A percentile compares a stretch with the other conserved stretches of the same genome.
phyloP scores from a whole-genome alignment of 768 basidiomycete genomes.

The Lentinula aciculospora region DNA sequence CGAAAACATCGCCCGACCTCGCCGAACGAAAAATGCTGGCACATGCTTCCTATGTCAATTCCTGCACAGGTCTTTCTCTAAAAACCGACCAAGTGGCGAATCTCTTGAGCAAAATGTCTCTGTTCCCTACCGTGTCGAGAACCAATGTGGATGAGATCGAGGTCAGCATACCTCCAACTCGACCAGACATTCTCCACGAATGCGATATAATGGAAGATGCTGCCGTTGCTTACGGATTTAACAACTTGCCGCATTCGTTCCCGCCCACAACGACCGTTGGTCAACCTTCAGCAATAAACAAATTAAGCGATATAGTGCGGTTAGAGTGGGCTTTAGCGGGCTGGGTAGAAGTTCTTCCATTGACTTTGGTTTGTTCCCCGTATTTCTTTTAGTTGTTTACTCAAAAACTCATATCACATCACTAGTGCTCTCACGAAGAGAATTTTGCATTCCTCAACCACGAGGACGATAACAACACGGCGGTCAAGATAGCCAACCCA shows the following conservation, averaged over 20 bases:
- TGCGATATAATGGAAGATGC: slow-evolving; percentile 99
- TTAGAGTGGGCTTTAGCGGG: slow-evolving; percentile 91
- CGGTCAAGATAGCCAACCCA: slow-evolving; percentile 92
- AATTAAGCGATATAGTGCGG: slow-evolving; percentile 82
- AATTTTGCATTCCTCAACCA: slow-evolving; percentile 94
- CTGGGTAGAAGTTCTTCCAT: slow-evolving; percentile 92
- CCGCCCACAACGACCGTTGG: slow-evolving; percentile 93
- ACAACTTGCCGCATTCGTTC: slow-evolving; percentile 90
- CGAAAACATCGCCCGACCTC: slow-evolving; percentile 76
- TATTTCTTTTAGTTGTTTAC: background rate
- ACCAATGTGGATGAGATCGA: slow-evolving; percentile 60
- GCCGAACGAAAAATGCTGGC: slow-evolving; percentile 66
- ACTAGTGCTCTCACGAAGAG: slow-evolving; percentile 95
- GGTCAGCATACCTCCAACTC: slow-evolving; percentile 86
- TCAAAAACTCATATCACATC: background rate
- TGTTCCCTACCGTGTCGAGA: slow-evolving; percentile 48
- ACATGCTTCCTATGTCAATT: slow-evolving; percentile 89
- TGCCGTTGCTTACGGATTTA: slow-evolving; percentile 97
- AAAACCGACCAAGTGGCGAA: slow-evolving; percentile 56
- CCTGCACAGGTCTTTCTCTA: slow-evolving; percentile 84
- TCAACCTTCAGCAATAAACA: slow-evolving; percentile 86
- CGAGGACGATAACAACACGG: slow-evolving; percentile 71
- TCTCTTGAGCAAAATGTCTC: slow-evolving; percentile 83
- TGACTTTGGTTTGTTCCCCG: slow-evolving; percentile 84
- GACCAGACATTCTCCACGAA: slow-evolving; percentile 96